Percentiles rank a stretch among this genome's conserved stretches.
Conservation (phyloP, 1,284 basidiomycete genomes). For the Limonomyces culmigenus region DNA sequence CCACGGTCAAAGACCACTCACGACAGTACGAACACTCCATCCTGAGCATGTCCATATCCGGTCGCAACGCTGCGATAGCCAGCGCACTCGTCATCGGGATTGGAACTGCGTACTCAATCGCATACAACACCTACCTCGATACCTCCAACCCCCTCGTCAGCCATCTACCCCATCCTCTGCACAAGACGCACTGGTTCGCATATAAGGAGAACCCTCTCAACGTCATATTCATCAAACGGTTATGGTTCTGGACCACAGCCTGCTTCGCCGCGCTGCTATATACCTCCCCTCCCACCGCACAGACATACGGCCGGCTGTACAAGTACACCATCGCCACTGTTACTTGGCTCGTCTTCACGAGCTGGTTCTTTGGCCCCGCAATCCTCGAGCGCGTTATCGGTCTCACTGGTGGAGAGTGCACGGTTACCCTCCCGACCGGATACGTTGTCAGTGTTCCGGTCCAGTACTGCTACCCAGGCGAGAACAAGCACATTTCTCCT, state of each 20-base stretch:
- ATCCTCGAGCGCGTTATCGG: conserved; percentile 61
- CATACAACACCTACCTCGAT: conserved; percentile 40
- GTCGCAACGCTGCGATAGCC: no score
- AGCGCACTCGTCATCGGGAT: conserved; percentile 23
- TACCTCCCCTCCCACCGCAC: conserved; percentile 27
- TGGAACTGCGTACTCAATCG: conserved; percentile 35
- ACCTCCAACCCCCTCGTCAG: conserved; percentile 56
- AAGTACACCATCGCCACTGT: conserved; percentile 51
- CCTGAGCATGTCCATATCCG: no score
- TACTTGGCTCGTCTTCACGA: conserved; percentile 64
- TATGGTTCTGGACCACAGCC: conserved; percentile 82
- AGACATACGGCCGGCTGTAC: conserved; percentile 24
- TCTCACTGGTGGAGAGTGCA: conserved; percentile 72
- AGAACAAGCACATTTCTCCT: conserved; percentile 29
- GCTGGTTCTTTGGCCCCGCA: conserved; percentile 87
- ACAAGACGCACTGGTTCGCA: conserved; percentile 61
- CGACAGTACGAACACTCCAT: no score
- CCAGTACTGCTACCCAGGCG: conserved; percentile 40
- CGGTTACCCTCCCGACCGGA: conserved; percentile 45
- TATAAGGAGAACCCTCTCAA: conserved; percentile 75
- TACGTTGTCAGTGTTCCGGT: conserved; percentile 31
- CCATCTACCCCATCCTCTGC: conserved; percentile 48
- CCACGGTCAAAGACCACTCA: no score
- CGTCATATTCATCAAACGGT: conserved; percentile 74
- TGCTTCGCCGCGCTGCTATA: conserved; percentile 44